Conservation (phyloP, 73 alveolate species). For the Stentor roeselii region DNA sequence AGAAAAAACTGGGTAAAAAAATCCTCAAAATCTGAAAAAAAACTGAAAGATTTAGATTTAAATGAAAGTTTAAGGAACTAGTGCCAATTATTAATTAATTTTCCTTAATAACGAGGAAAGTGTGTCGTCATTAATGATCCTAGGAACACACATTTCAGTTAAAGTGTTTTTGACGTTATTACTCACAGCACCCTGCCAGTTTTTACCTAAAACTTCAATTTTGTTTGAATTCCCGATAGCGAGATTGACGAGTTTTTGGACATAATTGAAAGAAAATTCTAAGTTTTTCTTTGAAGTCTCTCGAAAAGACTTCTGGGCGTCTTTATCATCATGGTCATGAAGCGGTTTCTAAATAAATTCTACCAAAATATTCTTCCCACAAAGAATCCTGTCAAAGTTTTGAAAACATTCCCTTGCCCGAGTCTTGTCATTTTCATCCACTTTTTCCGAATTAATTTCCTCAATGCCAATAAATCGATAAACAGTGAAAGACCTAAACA, state of each 20-base stretch:
- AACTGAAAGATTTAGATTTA: background rate
- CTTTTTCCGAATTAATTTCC: conserved; percentile 63
- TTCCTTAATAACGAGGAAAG: background rate
- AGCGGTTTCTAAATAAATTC: conserved; percentile 15
- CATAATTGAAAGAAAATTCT: conserved; percentile 4
- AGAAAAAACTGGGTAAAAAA: background rate
- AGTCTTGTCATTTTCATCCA: conserved; percentile 66
- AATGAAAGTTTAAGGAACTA: background rate
- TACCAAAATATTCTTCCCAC: conserved; percentile 35
- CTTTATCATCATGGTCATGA: conserved; percentile 11
- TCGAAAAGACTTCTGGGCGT: background rate
- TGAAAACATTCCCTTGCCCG: conserved; percentile 63
- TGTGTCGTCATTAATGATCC: conserved; percentile 19
- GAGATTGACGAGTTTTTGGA: background rate
- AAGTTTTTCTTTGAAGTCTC: conserved; percentile 4
- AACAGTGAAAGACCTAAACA: conserved; percentile 74
- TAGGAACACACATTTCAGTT: background rate
- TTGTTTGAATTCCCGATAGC: conserved; percentile 11
- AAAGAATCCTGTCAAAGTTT: conserved; percentile 63
- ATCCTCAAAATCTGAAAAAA: too few relatives aligned
- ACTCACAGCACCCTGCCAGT: background rate
- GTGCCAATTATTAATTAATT: background rate
- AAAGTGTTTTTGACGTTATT: background rate
- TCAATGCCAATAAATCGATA: conserved; percentile 77
- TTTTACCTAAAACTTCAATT: background rate